phyloP scores from a whole-genome alignment of 345 rosid genomes.

The Salix exigua region DNA sequence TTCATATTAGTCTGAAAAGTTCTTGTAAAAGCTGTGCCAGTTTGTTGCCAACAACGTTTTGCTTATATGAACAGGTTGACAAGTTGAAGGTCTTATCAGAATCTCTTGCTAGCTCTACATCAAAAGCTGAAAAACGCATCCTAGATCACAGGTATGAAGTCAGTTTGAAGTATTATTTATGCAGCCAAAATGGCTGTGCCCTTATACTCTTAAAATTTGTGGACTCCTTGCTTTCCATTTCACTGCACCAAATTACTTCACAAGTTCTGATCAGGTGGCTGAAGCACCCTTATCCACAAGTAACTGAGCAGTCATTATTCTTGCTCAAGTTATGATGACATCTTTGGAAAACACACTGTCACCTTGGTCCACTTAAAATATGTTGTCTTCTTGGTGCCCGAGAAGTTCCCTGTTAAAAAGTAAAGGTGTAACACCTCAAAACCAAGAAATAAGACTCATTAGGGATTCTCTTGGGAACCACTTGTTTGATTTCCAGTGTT shows the following conservation, averaged over 20 bases:
- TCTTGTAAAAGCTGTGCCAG: background rate
- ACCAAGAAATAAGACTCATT: background rate
- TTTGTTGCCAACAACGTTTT: background rate
- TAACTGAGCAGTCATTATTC: background rate
- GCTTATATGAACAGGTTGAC: constrained; percentile 56
- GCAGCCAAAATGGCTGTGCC: background rate
- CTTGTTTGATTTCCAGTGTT: background rate
- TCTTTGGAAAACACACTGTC: background rate
- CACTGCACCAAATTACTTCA: background rate
- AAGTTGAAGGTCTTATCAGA: constrained; percentile 88
- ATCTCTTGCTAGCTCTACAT: constrained; percentile 70
- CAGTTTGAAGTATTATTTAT: background rate
- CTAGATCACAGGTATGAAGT: constrained; percentile 64
- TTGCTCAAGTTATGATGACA: background rate
- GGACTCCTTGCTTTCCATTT: background rate
- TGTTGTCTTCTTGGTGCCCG: background rate
- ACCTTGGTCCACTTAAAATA: background rate
- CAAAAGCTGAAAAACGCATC: constrained; percentile 88
- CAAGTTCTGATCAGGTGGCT: background rate
- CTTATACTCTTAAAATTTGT: background rate
- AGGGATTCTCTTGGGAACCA: background rate
- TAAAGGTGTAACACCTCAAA: background rate
- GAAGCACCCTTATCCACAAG: background rate
- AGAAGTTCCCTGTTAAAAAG: background rate
- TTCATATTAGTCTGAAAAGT: background rate